Base-by-base conservation (phyloP, 495 filamentous ascomycete genomes). In the Xylaria scruposa region DNA sequence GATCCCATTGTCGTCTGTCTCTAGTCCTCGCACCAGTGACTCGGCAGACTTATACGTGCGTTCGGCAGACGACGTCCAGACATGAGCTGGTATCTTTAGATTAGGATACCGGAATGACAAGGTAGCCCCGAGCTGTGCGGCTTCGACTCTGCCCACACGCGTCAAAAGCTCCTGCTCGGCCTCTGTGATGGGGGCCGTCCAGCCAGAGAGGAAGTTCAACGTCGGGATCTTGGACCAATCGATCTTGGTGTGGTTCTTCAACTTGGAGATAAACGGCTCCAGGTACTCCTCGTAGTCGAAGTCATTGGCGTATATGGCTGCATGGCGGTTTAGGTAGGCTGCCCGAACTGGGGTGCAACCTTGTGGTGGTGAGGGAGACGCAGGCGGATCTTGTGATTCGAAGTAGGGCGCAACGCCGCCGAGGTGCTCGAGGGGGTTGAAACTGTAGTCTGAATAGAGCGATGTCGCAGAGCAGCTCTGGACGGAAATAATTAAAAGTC, bases 51-150 rank as follows among this genome's bases (percentile, higher is more conserved):
- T 82, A 19, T 73, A 72, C 15, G 83, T 85, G 63, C 85, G 79
- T 72, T 86, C 84, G 4, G 85, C 84, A 0, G 83, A 85, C 4
- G 81, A 84, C 2, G 84, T 83, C 85, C 85, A 87, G 17, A 85
- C 76, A 33, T 80, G 81, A 53, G 79, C 76, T 17, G 84, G 84
- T 38, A 80, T 68, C 60, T 73, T 78, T 19, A 87, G 75, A 26
- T 72, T 74, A 9, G 84, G 83, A 67, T 86, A 86, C 56, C 83
- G 74, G 62, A 83, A 80, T n/a, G 82, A 82, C 38, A 86, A 68
- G 29, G 77, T 79, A 29, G 78, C 74, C 7, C 79, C 81, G 4
- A 83, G 79, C 71, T 85, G 75, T 3, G 80, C 76, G 1, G 84
- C 82, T 73, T 86, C 83, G 17, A 83, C 72, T 68, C 78, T 78